A percentile compares a stretch with the other conserved stretches of the same genome.
Evolutionary conservation across 2,329 filamentous ascomycete genomes (phyloP).

Genomic region (Thyridium curvatum): DNA sequence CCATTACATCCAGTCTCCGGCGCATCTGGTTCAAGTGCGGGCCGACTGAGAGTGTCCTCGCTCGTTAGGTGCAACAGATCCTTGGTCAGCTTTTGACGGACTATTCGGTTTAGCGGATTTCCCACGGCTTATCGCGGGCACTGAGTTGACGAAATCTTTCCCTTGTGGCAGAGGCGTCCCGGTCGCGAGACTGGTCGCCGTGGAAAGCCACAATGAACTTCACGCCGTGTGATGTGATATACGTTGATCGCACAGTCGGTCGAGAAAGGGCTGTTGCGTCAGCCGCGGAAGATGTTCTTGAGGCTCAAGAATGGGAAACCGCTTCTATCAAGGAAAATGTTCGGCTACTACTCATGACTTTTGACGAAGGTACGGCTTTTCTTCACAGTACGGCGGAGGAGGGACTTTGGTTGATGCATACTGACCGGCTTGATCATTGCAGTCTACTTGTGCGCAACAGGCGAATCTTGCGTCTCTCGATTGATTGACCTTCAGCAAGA

Average conservation of each 20-base stretch:
- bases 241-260: conserved; percentile 48
- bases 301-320: conserved; percentile 22
- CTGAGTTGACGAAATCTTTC: conserved; percentile 13
- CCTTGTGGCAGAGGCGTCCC: conserved; percentile 47
- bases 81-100: neutral
- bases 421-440: conserved; percentile 4
- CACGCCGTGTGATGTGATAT: conserved; percentile 52
- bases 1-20: no score
- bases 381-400: no score
- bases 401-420: no score
- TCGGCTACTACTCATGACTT: conserved; percentile 43
- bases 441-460: conserved; percentile 51
- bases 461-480: conserved; percentile 45
- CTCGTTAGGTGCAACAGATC: no score
- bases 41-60: no score
- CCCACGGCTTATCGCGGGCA: conserved; percentile 2
- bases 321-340: conserved; percentile 39
- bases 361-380: conserved; percentile 44
- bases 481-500: conserved; percentile 47
- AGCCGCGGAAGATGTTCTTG: conserved; percentile 3
- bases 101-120: no score
- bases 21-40: no score
- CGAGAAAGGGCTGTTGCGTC: conserved; percentile 36
- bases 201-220: conserved; percentile 49
- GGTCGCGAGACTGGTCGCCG: conserved; percentile 55